Evolutionary conservation across 176 grass and related monocot species (phyloP).

Genomic region (Urochloa ruziziensis): DNA sequence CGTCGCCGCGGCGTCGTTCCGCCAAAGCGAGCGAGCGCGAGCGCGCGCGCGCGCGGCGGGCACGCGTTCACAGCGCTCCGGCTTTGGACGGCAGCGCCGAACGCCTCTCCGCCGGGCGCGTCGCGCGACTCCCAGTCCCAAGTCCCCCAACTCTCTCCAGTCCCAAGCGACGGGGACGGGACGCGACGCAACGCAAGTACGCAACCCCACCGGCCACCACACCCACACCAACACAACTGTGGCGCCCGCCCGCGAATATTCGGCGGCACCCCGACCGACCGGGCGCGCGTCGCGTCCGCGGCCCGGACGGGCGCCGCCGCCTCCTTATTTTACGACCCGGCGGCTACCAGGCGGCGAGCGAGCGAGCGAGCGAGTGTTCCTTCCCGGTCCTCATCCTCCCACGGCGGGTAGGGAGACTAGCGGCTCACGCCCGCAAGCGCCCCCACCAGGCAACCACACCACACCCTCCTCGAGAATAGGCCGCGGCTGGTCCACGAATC

Average conservation of each 20-base stretch:
- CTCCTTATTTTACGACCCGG: not conserved
- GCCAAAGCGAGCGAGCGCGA: not conserved
- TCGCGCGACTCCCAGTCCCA: not conserved
- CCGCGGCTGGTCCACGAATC: constrained; percentile 2
- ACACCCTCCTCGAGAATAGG: not conserved
- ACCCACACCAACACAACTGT: rapidly evolving
- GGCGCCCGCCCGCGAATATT: not conserved
- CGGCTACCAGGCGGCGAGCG: not conserved
- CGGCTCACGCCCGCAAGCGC: not conserved
- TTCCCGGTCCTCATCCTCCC: not conserved
- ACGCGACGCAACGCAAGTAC: not conserved
- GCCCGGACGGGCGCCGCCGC: not conserved
- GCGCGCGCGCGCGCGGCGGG: not conserved
- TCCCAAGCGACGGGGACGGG: not conserved
- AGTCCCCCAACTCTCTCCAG: not conserved
- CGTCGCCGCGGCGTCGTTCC: not conserved
- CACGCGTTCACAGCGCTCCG: not conserved
- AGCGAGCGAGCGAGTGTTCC: not conserved
- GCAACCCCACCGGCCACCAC: too few species aligned
- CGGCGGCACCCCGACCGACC: not conserved
- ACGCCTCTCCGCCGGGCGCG: too few species aligned
- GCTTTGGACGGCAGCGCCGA: not conserved
- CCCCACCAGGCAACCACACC: not conserved
- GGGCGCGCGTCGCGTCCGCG: too few species aligned
- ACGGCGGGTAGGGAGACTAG: not conserved